phyloP scores from a whole-genome alignment of 192 early-diverging fungal species.

The Rhizophagus sp. region DNA sequence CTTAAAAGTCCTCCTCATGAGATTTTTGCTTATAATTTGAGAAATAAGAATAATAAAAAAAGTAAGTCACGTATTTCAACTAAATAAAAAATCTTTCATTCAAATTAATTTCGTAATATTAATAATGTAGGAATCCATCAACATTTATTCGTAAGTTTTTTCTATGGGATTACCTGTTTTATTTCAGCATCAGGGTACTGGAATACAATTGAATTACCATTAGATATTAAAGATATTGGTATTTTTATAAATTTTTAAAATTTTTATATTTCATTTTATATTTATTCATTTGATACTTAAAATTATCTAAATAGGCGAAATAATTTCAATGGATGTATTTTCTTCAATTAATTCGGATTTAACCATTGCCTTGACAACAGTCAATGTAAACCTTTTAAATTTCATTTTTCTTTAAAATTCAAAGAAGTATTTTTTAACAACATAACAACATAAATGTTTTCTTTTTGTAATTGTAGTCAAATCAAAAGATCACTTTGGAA shows the following conservation, averaged over 20 bases:
- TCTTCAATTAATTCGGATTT: neutral
- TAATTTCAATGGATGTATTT: conserved; percentile 24
- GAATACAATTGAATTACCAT: conserved; percentile 18
- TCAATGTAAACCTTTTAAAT: conserved; percentile 3
- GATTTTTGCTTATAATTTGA: neutral
- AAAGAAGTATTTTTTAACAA: neutral
- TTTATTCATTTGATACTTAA: neutral
- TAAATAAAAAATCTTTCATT: neutral
- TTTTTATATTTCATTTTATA: neutral
- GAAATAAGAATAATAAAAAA: neutral
- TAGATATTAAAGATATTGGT: conserved; percentile 22
- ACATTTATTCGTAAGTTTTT: conserved; percentile 28
- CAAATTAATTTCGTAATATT: neutral
- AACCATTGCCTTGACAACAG: conserved; percentile 18
- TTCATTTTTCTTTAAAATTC: neutral
- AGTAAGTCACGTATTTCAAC: neutral
- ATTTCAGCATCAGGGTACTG: neutral
- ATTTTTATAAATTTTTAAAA: neutral
- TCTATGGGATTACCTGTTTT: conserved; percentile 25
- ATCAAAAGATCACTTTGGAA: neutral
- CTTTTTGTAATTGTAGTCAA: neutral
- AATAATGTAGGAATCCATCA: neutral
- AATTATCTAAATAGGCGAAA: conserved; percentile 27
- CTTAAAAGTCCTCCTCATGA: neutral
- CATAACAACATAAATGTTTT: neutral